These are phyloP conservation scores for Pichia exigua DNA, from an alignment of 805 yeast species.

Conservation along the genomic window DNA sequence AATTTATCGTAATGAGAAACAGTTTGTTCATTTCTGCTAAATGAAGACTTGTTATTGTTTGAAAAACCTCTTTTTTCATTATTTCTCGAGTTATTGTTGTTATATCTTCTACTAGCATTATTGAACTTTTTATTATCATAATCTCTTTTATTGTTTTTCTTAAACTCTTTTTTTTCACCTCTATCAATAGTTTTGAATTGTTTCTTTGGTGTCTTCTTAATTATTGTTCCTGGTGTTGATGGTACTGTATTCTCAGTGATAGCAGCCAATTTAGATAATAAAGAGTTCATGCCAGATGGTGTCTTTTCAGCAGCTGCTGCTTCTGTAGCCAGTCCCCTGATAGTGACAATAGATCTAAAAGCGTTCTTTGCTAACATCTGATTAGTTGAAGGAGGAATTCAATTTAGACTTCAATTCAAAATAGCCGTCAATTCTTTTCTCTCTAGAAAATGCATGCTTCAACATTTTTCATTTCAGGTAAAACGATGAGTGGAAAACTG, in stretches of 20 bases:
- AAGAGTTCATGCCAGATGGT: background rate
- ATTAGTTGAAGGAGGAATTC: too few relatives aligned
- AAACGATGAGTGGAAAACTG: background rate
- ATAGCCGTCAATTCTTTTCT: too few relatives aligned
- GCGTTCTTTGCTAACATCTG: background rate
- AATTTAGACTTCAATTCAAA: too few relatives aligned
- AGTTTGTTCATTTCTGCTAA: slow-evolving; percentile 5
- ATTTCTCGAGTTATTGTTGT: background rate
- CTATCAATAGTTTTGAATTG: background rate
- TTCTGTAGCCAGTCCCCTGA: background rate
- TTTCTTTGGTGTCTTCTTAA: background rate
- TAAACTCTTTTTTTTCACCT: background rate
- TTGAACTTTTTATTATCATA: background rate
- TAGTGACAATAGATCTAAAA: background rate
- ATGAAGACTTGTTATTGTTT: background rate
- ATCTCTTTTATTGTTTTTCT: background rate
- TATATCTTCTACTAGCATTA: background rate
- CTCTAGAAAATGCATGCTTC: background rate
- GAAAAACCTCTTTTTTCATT: background rate
- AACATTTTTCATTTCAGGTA: background rate
- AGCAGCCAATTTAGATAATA: background rate
- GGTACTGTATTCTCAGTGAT: background rate
- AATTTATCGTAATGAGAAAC: slow-evolving; percentile 11
- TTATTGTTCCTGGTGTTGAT: background rate
- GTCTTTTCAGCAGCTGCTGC: background rate